Evolutionary conservation across 2,329 filamentous ascomycete genomes (phyloP), one percentile per base, ranked within the genome.

Genomic region (Phialemoniopsis sp.): DNA sequence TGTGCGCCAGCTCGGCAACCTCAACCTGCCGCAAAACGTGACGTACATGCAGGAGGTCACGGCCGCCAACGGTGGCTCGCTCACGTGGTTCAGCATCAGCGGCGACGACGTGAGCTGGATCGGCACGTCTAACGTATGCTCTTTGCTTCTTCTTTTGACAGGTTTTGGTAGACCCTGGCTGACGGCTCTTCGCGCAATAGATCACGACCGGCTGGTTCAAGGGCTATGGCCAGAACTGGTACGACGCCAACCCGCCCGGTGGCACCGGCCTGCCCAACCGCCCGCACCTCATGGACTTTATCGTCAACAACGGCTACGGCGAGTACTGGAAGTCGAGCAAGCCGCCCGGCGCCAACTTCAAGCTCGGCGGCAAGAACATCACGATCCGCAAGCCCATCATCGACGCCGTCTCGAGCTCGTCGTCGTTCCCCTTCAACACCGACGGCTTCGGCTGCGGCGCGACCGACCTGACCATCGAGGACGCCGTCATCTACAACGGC

Each of bases 191-290:
- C 21, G 10, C 15, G n/a, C 10, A 14, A 14, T n/a, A 50, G 47
- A 44, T 41, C 39, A 38, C 42, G 3, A 39, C 40, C n/a, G 64
- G 66, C 38, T 69, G 65, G 64, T 67, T 70, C 44, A 58, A 67
- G 40, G 67, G 62, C 3, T 64, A 68, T 37, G 66, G 66, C 17
- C 65, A 69, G 46, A 53, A 55, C 2, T 69, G 67, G 67, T 70
- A 65, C 65, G 64, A 68, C 38, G 54, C 58, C 7, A 70, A 68
- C 43, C 56, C 58, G 3, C 45, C 51, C 7, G 62, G 62, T 28
- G 56, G 55, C 30, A 63, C 63, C 16, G 66, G 66, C 9, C 53
- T 62, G 12, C 48, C 51, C 13, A 57, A 55, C 28, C 56, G 66
- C 6, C 67, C 67, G 9, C 64, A 67, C 44, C 50, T 69, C 9